Percentiles rank a stretch among this genome's conserved stretches.
phyloP scores from a whole-genome alignment of 352 stramenopile genomes.

The Phytophthora sp. region DNA sequence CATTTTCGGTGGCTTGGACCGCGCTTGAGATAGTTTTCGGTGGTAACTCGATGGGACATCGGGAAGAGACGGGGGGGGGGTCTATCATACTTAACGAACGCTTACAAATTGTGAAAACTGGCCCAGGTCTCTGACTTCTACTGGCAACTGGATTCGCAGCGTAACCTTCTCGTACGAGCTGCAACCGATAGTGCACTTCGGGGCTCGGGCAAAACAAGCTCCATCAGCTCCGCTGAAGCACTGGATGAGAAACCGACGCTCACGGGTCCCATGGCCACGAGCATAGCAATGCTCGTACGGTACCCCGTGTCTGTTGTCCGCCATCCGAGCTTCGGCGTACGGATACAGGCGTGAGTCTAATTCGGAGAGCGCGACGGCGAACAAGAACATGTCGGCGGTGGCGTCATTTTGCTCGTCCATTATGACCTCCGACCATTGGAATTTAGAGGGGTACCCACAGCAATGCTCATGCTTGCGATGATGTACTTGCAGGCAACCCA shows the following conservation, averaged over 20 bases:
- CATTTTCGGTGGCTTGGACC: constrained; percentile 23
- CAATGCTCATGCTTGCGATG: constrained; percentile 42
- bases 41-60: constrained; percentile 17
- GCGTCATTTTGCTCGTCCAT: constrained; percentile 40
- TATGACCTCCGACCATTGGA: constrained; percentile 48
- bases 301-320: constrained; percentile 17
- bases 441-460: constrained; percentile 49
- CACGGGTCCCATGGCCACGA: constrained; percentile 27
- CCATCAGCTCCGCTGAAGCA: constrained; percentile 10
- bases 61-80: too few relatives aligned
- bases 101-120: too few relatives aligned
- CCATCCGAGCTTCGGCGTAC: constrained; percentile 29
- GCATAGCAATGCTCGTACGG: constrained; percentile 30
- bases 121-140: too few relatives aligned
- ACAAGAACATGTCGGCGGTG: constrained; percentile 52
- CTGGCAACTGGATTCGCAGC: constrained; percentile 14
- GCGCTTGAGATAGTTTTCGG: constrained; percentile 11
- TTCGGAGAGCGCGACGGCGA: constrained; percentile 43
- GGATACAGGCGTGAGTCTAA: constrained; percentile 36
- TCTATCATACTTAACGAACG: constrained; percentile 1
- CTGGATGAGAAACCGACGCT: constrained; percentile 32
- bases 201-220: constrained; percentile 27
- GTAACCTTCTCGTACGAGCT: constrained; percentile 33
- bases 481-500: constrained; percentile 40
- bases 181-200: constrained; percentile 36